These are phyloP conservation scores for Colletotrichum truncatum DNA, from an alignment of 2,329 filamentous ascomycete genomes.

Conservation along the genomic window DNA sequence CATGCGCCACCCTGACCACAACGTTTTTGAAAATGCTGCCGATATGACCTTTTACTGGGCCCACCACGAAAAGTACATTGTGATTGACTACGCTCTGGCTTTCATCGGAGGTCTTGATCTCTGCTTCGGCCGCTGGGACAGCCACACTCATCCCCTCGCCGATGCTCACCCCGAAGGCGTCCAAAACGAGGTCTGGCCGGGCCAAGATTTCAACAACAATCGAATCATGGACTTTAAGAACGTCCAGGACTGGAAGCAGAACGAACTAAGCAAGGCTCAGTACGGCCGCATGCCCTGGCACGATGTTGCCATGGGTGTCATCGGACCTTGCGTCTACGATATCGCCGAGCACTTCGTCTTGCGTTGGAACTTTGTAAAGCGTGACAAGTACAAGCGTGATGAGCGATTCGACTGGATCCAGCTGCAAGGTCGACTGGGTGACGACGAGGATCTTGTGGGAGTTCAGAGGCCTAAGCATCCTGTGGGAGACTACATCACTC, in stretches of 20 bases:
- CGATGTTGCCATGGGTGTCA: slow-evolving; percentile 91
- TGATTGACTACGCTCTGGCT: slow-evolving; percentile 89
- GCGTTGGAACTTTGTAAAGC: slow-evolving; percentile 96
- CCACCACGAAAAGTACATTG: slow-evolving; percentile 97
- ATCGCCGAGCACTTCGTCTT: slow-evolving; percentile 96
- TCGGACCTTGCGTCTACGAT: slow-evolving; percentile 90
- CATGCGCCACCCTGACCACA: slow-evolving; percentile 94
- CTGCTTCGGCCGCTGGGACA: slow-evolving; percentile 96
- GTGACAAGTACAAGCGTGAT: slow-evolving; percentile 97
- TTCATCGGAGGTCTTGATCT: slow-evolving; percentile 96
- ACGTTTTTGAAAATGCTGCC: slow-evolving; percentile 89
- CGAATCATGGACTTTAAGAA: slow-evolving; percentile 94
- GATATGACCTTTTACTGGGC: slow-evolving; percentile 99
- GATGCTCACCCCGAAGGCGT: slow-evolving; percentile 90
- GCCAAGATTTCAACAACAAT: slow-evolving; percentile 99
- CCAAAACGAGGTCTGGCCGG: slow-evolving; percentile 86
- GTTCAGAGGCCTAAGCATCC: slow-evolving; percentile 91
- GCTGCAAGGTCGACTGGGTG: slow-evolving; percentile 77
- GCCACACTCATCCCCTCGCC: slow-evolving; percentile 82
- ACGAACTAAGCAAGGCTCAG: slow-evolving; percentile 90
- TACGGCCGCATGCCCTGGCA: slow-evolving; percentile 99
- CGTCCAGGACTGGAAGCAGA: slow-evolving; percentile 91
- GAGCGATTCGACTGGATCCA: slow-evolving; percentile 85
- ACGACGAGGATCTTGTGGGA: slow-evolving; percentile 85
- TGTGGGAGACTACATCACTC: slow-evolving; percentile 85